A percentile compares a stretch with the other conserved stretches of the same genome.
Conservation (phyloP, 306 rosid genomes). For the Gastrolobium villosum region DNA sequence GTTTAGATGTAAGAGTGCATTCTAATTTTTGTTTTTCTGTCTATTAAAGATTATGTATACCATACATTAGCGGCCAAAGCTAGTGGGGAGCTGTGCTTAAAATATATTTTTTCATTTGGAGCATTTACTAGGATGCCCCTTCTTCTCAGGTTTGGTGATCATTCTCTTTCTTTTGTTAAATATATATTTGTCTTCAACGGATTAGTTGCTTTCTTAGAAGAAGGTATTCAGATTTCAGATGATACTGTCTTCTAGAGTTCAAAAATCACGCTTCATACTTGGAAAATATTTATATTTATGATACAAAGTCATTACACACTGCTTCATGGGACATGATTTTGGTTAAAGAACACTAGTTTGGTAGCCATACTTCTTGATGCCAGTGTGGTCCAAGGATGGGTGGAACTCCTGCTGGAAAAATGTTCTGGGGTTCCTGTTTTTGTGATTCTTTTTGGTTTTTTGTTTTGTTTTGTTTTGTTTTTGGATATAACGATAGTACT, state of each 20-base stretch:
- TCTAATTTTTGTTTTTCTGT: conserved; percentile 51
- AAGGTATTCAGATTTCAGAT: conserved; percentile 8
- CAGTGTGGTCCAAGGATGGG: conserved; percentile 29
- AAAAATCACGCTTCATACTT: neutral
- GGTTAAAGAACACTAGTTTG: neutral
- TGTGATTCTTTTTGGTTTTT: neutral
- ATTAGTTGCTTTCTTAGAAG: neutral
- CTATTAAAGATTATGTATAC: conserved; percentile 77
- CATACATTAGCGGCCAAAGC: conserved; percentile 92
- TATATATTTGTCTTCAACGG: conserved; percentile 8
- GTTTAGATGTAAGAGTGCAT: conserved; percentile 27
- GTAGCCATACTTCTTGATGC: conserved; percentile 11
- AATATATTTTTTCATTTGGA: conserved; percentile 85
- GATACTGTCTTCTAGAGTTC: conserved; percentile 8
- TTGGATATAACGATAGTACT: neutral
- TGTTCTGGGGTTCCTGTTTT: conserved; percentile 3
- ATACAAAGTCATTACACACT: neutral
- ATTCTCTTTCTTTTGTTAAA: conserved; percentile 32
- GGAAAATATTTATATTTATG: neutral
- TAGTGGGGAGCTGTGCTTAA: conserved; percentile 93
- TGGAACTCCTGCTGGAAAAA: conserved; percentile 5
- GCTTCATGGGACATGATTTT: conserved; percentile 13
- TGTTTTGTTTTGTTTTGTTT: neutral
- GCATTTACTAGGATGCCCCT: conserved; percentile 92
- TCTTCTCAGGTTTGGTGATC: conserved; percentile 69